phyloP scores from a whole-genome alignment of 1,139 yeast species.

The Pichia sp. region DNA sequence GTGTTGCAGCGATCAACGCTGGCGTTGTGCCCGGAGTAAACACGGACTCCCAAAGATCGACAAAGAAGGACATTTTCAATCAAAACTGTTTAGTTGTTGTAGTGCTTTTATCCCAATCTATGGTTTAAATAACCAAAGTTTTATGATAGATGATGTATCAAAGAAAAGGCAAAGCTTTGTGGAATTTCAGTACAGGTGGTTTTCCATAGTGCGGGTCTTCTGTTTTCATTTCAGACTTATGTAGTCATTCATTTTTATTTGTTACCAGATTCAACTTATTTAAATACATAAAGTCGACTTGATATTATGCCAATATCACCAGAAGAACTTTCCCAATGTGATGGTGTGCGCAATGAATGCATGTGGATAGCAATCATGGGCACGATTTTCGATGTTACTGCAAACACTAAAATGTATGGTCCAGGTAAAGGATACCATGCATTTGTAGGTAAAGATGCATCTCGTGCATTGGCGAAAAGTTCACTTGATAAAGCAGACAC shows the following conservation, averaged over 20 bases:
- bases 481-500: constrained; percentile 45
- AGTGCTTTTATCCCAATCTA: too few species aligned
- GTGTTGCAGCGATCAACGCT: constrained; percentile 76
- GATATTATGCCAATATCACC: neutral
- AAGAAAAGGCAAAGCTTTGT: too few species aligned
- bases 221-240: too few species aligned
- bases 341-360: constrained; percentile 12
- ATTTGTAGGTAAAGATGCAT: constrained; percentile 72
- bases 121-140: too few species aligned
- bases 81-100: too few species aligned
- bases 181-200: too few species aligned
- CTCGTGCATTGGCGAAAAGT: constrained; percentile 59
- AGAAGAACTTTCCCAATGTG: constrained; percentile 9
- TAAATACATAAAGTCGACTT: neutral
- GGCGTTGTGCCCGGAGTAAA: constrained; percentile 96
- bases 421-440: constrained; percentile 68
- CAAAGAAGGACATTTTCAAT: constrained; percentile 39
- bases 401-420: constrained; percentile 62
- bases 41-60: constrained; percentile 81
- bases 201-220: too few species aligned
- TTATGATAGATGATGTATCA: too few species aligned
- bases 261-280: neutral
- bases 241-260: neutral
- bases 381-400: constrained; percentile 67
- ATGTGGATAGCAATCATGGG: constrained; percentile 73